Percentiles rank a stretch among this genome's conserved stretches.
These are phyloP conservation scores for Neofusicoccum cordaticola DNA, from an alignment of 2,329 filamentous ascomycete species.

Conservation along the genomic window DNA sequence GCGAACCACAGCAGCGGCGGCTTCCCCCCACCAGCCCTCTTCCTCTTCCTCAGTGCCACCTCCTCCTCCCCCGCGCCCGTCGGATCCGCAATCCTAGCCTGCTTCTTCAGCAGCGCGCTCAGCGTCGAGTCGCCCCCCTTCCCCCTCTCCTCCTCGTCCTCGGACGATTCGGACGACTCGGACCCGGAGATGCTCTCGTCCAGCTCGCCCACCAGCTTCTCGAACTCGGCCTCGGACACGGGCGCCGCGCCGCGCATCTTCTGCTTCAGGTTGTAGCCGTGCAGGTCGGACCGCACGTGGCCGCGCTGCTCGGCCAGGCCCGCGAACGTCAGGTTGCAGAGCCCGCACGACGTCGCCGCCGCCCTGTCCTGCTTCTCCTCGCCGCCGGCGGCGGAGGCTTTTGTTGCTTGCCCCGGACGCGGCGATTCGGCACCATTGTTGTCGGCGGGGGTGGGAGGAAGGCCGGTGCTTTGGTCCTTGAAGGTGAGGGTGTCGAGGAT, in stretches of 20 bases:
- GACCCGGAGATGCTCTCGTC: conserved; percentile 93
- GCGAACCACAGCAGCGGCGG: conserved; percentile 82
- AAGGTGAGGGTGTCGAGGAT: conserved; percentile 66
- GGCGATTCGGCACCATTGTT: conserved; percentile 4
- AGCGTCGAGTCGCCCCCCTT: conserved; percentile 60
- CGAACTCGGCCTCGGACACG: conserved; percentile 80
- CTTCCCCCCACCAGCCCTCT: conserved; percentile 59
- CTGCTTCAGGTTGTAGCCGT: conserved; percentile 92
- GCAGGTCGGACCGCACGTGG: conserved; percentile 86
- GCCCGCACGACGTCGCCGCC: conserved; percentile 70
- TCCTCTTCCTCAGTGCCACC: conserved; percentile 47
- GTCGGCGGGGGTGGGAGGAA: not conserved
- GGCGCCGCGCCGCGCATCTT: conserved; percentile 71
- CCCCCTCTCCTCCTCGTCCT: conserved; percentile 65
- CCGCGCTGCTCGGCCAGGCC: conserved; percentile 76
- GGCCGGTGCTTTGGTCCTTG: conserved; percentile 41
- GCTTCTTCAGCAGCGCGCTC: conserved; percentile 74
- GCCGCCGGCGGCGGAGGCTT: conserved; percentile 8
- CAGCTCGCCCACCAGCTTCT: conserved; percentile 77
- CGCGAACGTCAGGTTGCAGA: conserved; percentile 72
- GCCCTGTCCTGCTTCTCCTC: conserved; percentile 37
- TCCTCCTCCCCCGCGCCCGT: conserved; percentile 49
- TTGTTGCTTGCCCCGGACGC: not conserved
- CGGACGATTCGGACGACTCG: conserved; percentile 62
- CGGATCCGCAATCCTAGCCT: conserved; percentile 67